Base-by-base conservation (phyloP, 805 yeast species). In the Metschnikowia arizonensis region DNA sequence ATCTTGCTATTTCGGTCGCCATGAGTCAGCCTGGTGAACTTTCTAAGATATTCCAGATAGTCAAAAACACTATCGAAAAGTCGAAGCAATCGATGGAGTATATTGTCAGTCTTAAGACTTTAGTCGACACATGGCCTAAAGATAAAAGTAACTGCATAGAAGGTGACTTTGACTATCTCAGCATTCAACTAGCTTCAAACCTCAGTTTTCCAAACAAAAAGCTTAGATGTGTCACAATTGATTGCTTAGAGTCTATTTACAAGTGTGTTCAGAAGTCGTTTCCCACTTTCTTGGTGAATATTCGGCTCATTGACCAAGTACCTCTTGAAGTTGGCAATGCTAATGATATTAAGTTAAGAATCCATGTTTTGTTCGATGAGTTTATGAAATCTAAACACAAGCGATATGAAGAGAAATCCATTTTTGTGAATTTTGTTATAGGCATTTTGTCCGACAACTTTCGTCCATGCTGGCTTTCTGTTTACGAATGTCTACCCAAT, bases 381-480 rank as follows among this genome's bases (percentile, higher is more conserved):
- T 81, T 65, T 56, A 56, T 48, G 24, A 15, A 33, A 7, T 25
- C 40, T 41, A 24, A 39, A 25, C 23, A 35, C 30, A 41, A 46
- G 19, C 24, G 24, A 5, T n/a, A 18, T 28, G 40, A 37, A 28
- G 40, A 37, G 19, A 37, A 28, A 7, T 28, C 9, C 5, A 26
- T 33, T 19, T 40, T 26, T 39, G 34, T 41, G 33, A 53, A 58
- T 24, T 70, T 54, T 42, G 42, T 63, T 18, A 59, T 70, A 44
- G 98, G 98, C 28, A 73, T 85, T 48, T 64, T 90, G 34, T 72
- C 88, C 3, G 81, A 82, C 28, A 77, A 79, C 47, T 88, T 91
- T 54, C 85, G 88, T 45, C 98, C 98, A 0, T 74, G 85, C 11
- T 89, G 96, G 96, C 76, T 78, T 15, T 88, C 85, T 4, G 85